Base-by-base conservation (phyloP, 176 grass and related monocot genomes). In the Puccinellia tenuiflora region DNA sequence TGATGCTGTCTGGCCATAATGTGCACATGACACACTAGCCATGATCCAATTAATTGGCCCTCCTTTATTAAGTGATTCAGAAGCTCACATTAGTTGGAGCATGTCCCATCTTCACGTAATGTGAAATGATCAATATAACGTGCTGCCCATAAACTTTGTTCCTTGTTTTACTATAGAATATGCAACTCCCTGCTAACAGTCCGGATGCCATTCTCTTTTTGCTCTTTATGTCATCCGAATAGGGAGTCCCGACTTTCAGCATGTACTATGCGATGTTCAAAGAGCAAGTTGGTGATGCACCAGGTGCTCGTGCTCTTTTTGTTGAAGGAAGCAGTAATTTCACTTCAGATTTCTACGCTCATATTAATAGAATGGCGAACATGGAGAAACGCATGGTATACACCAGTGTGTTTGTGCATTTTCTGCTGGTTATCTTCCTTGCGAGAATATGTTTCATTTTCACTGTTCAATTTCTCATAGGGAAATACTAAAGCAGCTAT, bases 361-460 rank as follows among this genome's bases (percentile, higher is more conserved):
- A 94, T 86, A 79, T 98, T 86, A 92, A 89, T 76, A 93, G 92
- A 86, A 64, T 89, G 79, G 92, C 92, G 73, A 98, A 98, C 87
- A 92, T 95, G 90, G 90, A 94, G 77, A 98, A 90, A 86, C 88
- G 92, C 66, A 91, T 91, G 95, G 95, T 98, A 91, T 59, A 62
- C 52, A 76, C 63, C 42, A 71, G 6, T 17, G 76, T 16, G 65
- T 87, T 74, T 75, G 37, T 50, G 16, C 26, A 38, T 73, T 86
- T 24, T 53, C 56, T 79, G 22, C 28, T 79, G 39, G 59, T 37
- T 87, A 73, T 67, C 71, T 65, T 77, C 5, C 79, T 29, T 63
- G 4, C 18, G 47, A 43, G 62, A 87, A 55, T 77, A 71, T 80
- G 28, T 54, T 54, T 16, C 67, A 28, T 30, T 75, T 66, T 24